Conservation (phyloP, 176 grass and related monocot species). For the Lolium multiflorum region DNA sequence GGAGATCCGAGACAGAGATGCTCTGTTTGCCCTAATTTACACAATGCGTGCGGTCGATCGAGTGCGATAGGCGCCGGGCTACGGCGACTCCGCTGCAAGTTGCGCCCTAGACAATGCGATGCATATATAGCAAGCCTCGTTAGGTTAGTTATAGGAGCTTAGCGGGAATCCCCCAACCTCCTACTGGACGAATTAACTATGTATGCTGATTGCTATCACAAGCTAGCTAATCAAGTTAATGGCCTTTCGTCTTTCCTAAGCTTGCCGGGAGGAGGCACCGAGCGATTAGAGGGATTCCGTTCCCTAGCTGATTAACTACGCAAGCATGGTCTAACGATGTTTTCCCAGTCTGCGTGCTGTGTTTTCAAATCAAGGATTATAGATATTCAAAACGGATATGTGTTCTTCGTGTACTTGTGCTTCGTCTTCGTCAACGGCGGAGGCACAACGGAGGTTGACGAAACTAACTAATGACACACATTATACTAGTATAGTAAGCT, state of each 20-base stretch:
- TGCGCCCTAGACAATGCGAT: constrained; percentile 30
- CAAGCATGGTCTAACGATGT: neutral
- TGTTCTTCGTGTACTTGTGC: neutral
- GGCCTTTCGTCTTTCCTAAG: neutral
- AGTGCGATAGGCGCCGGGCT: neutral
- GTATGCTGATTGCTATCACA: neutral
- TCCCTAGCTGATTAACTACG: neutral
- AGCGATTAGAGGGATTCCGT: constrained; percentile 35
- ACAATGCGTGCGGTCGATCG: constrained; percentile 2
- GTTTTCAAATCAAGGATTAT: neutral
- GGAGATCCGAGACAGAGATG: constrained; percentile 50
- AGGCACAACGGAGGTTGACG: neutral
- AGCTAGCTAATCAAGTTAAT: neutral
- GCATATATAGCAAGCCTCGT: constrained; percentile 22
- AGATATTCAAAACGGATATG: neutral
- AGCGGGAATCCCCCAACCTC: constrained; percentile 47
- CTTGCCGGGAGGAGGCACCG: neutral
- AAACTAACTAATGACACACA: neutral
- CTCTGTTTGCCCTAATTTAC: constrained; percentile 14
- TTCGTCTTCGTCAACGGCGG: constrained; percentile 38
- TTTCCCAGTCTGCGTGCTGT: neutral
- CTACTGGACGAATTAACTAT: neutral
- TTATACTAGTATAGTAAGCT: neutral
- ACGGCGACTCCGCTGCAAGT: constrained; percentile 43
- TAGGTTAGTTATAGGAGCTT: neutral